A percentile compares a stretch with the other conserved stretches of the same genome.
These are phyloP conservation scores for Ustilago xerochloae DNA, from an alignment of 1,284 basidiomycete genomes.

Conservation along the genomic window DNA sequence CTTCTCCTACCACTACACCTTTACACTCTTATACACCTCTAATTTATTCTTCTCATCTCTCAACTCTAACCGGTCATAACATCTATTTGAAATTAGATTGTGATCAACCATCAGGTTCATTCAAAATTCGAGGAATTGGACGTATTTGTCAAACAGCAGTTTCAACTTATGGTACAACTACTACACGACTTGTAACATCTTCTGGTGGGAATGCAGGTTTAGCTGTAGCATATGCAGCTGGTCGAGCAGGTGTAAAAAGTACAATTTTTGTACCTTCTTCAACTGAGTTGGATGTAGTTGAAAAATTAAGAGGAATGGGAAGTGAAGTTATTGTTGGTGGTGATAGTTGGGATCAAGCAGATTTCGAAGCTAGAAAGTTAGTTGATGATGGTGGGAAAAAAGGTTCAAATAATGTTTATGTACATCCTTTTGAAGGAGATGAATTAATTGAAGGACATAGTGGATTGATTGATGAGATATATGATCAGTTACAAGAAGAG, in stretches of 20 bases:
- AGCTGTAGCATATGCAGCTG: conserved; percentile 58
- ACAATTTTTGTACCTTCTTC: conserved; percentile 61
- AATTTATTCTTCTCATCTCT: conserved; percentile 19
- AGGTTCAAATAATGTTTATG: conserved; percentile 31
- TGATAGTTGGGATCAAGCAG: conserved; percentile 42
- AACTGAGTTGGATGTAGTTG: conserved; percentile 43
- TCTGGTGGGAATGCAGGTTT: conserved; percentile 68
- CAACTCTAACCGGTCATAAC: conserved; percentile 27
- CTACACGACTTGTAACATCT: conserved; percentile 58
- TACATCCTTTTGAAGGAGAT: conserved; percentile 65
- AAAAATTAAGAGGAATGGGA: conserved; percentile 38
- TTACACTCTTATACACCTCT: conserved; percentile 22
- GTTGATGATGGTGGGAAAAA: conserved; percentile 9
- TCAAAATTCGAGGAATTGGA: conserved; percentile 66
- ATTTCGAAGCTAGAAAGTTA: conserved; percentile 30
- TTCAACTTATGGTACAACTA: background rate
- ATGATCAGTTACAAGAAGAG: conserved; percentile 6
- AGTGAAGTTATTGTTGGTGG: conserved; percentile 44
- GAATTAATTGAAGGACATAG: conserved; percentile 56
- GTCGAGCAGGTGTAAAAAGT: conserved; percentile 45
- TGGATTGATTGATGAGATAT: conserved; percentile 44
- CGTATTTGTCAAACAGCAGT: conserved; percentile 21
- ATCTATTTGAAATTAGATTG: conserved; percentile 66
- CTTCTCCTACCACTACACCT: background rate
- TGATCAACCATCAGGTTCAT: conserved; percentile 62